Base-by-base conservation (phyloP, 1,284 basidiomycete genomes). In the Trichosporon asahii region DNA sequence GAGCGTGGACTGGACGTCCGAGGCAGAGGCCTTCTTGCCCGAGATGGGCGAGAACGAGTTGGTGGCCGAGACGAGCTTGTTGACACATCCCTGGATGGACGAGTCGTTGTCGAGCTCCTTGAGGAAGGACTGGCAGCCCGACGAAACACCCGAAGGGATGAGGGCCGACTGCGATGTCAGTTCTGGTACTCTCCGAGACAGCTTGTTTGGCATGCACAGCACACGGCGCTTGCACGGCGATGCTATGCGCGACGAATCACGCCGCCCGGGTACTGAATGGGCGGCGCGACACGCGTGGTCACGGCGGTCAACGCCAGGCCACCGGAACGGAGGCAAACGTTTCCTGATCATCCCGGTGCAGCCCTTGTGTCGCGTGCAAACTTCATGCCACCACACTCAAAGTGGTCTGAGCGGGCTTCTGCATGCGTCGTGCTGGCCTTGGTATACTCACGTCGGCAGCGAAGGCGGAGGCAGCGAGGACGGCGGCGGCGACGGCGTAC, bases 31-130 rank as follows among this genome's bases (percentile, higher is more conserved):
- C 35, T 85, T 84, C 75, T 89, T 90, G 68, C 83, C 76, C 65
- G 83, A 80, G 49, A 85, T 76, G 3, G 91, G 88, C 29, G 86
- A 85, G 79, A 90, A 93, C 40, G 84, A 79, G 25, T 86, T 73
- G 53, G 91, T 89, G 7, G 90, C 89, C 53, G 84, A 82, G 73
- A 88, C 85, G 75, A 95, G 83, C n/a, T 91, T 85, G 1, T 80
- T 77, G 8, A 91, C 87, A 86, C 93, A 96, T 15, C 85, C 73
- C 0, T 85, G 75, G 66, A 96, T 83, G 60, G 74, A 78, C 1
- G 85, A 46, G 83, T 95, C 87, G 55, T 76, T 79, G 85, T 95
- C 88, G 68, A 97, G 86, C 33, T 78, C 72, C 5, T 74, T 82
- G 75, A 94, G 86, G 86, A 89, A 95, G 12, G 77, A 74, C 23